Evolutionary conservation across 495 filamentous ascomycete genomes (phyloP).

Genomic region (Aspergillus carlsbadensis): DNA sequence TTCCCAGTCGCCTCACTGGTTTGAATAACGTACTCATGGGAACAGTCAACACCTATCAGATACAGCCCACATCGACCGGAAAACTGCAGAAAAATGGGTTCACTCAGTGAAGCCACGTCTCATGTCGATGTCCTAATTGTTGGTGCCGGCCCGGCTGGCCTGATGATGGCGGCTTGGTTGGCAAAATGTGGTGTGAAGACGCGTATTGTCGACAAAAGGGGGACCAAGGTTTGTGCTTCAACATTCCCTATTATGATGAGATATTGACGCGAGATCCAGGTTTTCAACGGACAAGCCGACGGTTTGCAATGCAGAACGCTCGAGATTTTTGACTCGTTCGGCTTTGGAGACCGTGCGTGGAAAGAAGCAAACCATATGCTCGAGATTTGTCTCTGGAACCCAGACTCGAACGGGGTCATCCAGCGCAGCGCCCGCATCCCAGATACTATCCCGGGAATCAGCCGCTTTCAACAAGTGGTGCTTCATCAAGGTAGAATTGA

Average conservation of each 20-base stretch:
- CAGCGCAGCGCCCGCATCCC: constrained; percentile 3
- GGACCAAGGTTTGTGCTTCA: constrained; percentile 30
- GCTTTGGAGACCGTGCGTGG: constrained; percentile 57
- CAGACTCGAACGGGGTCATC: neutral
- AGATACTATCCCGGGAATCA: constrained; percentile 3
- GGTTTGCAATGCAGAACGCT: constrained; percentile 57
- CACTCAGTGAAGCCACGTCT: neutral
- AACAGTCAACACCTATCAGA: neutral
- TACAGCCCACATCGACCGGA: too few relatives aligned
- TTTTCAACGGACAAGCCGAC: constrained; percentile 61
- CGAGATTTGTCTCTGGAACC: constrained; percentile 36
- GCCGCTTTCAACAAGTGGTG: constrained; percentile 29
- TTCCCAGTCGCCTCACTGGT: neutral
- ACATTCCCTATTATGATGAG: neutral
- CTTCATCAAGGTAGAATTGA: constrained; percentile 59
- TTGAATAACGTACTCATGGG: neutral
- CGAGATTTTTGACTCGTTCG: constrained; percentile 68
- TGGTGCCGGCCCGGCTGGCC: constrained; percentile 65
- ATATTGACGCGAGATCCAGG: constrained; percentile 7
- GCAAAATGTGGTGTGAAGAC: constrained; percentile 57
- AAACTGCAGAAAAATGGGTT: too few relatives aligned
- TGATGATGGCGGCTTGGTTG: constrained; percentile 65
- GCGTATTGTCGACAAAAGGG: constrained; percentile 61
- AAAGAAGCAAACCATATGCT: constrained; percentile 58
- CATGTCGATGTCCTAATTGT: constrained; percentile 47